Evolutionary conservation across 2,329 filamentous ascomycete species (phyloP).

Genomic region (Stemphylium lycopersici): DNA sequence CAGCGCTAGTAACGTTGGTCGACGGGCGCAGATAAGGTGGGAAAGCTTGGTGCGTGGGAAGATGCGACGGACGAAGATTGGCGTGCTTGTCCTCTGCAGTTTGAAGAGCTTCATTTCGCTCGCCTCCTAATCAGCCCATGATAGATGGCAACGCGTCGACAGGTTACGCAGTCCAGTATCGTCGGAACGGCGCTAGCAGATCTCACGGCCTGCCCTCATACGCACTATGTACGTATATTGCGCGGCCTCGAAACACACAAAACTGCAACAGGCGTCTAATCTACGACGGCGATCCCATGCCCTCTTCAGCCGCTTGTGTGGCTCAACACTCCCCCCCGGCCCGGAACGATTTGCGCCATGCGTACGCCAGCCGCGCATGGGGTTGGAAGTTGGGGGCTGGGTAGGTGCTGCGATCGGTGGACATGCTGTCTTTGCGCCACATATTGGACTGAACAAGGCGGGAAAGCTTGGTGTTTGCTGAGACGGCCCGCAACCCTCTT

Average conservation of each 20-base stretch:
- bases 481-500: not conserved
- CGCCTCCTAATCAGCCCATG: not conserved
- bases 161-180: not conserved
- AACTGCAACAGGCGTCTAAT: constrained; percentile 10
- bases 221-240: constrained; percentile 7
- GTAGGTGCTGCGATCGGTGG: too few relatives aligned
- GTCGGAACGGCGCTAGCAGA: constrained; percentile 1
- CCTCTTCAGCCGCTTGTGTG: not conserved
- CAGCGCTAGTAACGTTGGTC: not conserved
- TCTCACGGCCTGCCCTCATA: not conserved
- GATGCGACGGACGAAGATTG: not conserved
- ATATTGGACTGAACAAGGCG: not conserved
- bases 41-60: not conserved
- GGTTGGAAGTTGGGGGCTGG: too few relatives aligned
- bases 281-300: constrained; percentile 8
- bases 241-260: constrained; percentile 12
- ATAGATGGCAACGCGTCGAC: constrained; percentile 5
- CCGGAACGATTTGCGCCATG: not conserved
- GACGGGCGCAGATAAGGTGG: not conserved
- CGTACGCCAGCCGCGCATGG: not conserved
- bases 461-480: too few relatives aligned
- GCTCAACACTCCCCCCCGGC: not conserved
- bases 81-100: not conserved
- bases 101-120: constrained; percentile 1
- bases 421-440: not conserved